These are phyloP conservation scores for Beauveria varroae DNA, from an alignment of 2,329 filamentous ascomycete species.

Conservation along the genomic window DNA sequence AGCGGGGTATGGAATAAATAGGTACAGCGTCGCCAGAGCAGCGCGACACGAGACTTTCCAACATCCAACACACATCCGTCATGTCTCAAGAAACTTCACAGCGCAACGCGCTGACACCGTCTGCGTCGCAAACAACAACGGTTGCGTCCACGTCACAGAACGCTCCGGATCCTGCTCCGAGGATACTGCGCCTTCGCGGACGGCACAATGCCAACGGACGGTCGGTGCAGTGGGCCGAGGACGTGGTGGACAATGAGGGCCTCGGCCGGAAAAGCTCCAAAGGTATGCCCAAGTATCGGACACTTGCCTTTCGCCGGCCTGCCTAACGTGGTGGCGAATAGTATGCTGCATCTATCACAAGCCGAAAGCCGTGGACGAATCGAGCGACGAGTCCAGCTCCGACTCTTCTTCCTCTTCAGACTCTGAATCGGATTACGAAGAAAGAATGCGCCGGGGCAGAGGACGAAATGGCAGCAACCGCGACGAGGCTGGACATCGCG, in stretches of 20 bases:
- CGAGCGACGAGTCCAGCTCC: conserved; percentile 59
- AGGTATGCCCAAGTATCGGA: conserved; percentile 43
- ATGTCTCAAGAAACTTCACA: conserved; percentile 25
- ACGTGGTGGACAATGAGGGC: conserved; percentile 91
- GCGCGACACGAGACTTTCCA: background rate
- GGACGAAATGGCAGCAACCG: conserved; percentile 29
- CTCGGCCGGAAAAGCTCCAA: conserved; percentile 92
- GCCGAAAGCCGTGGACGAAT: conserved; percentile 73
- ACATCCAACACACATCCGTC: conserved; percentile 2
- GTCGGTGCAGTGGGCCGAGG: conserved; percentile 84
- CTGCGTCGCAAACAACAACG: conserved; percentile 28
- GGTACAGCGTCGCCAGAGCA: background rate
- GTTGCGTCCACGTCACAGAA: conserved; percentile 15
- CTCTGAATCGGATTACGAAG: conserved; percentile 39
- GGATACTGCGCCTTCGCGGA: conserved; percentile 46
- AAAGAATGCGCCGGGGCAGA: conserved; percentile 22
- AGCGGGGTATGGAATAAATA: background rate
- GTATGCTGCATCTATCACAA: conserved; percentile 99
- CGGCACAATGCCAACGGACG: conserved; percentile 39
- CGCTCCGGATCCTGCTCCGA: conserved; percentile 22
- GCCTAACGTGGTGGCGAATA: conserved; percentile 26
- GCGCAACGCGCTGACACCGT: conserved; percentile 22
- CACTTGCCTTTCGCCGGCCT: background rate
- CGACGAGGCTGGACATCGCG: conserved; percentile 28
- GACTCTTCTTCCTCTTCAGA: conserved; percentile 43